phyloP scores from a whole-genome alignment of 1,139 yeast genomes.

The Suhomyces ambrosiae region DNA sequence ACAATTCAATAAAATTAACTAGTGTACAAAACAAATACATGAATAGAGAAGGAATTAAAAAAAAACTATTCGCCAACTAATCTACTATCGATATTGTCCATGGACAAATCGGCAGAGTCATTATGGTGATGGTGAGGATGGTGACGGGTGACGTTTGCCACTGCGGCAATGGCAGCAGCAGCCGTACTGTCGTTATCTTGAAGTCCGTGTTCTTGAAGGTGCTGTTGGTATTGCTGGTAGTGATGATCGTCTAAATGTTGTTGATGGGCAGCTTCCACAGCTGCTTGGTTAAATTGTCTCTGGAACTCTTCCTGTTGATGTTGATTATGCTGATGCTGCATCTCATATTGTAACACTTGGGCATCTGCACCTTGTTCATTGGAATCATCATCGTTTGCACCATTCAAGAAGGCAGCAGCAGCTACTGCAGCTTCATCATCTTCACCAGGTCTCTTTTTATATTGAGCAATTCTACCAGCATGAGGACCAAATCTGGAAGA shows the following conservation, averaged over 20 bases:
- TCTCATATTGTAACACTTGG: constrained; percentile 26
- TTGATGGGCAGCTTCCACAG: constrained; percentile 36
- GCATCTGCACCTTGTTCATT: constrained; percentile 17
- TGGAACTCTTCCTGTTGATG: constrained; percentile 43
- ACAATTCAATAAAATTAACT: constrained; percentile 5
- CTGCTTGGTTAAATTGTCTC: constrained; percentile 42
- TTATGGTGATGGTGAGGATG: constrained; percentile 28
- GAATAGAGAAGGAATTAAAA: constrained; percentile 7
- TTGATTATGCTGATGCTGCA: constrained; percentile 28
- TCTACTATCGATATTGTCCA: constrained; percentile 52
- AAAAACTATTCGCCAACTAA: constrained; percentile 44
- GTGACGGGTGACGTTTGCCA: constrained; percentile 36
- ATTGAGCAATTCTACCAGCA: constrained; percentile 15
- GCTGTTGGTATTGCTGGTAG: constrained; percentile 38
- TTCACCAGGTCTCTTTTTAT: constrained; percentile 29
- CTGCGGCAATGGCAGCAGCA: constrained; percentile 50
- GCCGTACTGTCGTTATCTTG: constrained; percentile 32
- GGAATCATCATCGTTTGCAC: constrained; percentile 14
- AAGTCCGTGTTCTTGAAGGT: constrained; percentile 30
- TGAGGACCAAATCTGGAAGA: constrained; percentile 18
- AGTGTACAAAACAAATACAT: constrained; percentile 14
- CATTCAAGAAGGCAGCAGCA: constrained; percentile 21
- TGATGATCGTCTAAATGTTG: constrained; percentile 33
- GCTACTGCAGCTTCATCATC: constrained; percentile 34
- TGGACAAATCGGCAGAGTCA: constrained; percentile 41